Percentiles rank a stretch among this genome's conserved stretches.
Conservation (phyloP, 2,329 filamentous ascomycete genomes). For the Blastomyces emzantsi region DNA sequence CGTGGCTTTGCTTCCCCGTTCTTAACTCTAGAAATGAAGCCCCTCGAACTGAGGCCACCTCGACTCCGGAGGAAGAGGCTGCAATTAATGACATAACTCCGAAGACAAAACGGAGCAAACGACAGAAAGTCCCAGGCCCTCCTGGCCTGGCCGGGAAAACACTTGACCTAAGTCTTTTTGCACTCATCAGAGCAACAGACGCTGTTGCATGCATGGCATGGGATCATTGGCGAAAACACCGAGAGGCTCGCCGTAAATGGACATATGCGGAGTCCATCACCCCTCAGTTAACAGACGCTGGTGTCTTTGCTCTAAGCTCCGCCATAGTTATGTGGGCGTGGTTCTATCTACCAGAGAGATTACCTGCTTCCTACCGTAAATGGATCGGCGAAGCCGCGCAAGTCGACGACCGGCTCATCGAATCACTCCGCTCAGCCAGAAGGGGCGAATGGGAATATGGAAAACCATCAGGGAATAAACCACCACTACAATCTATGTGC, state of each 20-base stretch:
- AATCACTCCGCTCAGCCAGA: conserved; percentile 60
- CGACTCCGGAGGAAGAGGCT: conserved; percentile 9
- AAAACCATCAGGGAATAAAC: conserved; percentile 59
- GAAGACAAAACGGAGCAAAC: conserved; percentile 6
- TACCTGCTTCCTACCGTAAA: conserved; percentile 66
- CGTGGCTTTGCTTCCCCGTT: conserved; percentile 42
- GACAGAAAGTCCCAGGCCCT: conserved; percentile 14
- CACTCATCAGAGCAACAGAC: conserved; percentile 62
- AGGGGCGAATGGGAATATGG: conserved; percentile 61
- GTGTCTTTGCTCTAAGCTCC: conserved; percentile 62
- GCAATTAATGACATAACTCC: conserved; percentile 2
- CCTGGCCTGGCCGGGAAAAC: conserved; percentile 57
- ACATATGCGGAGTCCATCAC: conserved; percentile 34
- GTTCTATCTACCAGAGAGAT: conserved; percentile 63
- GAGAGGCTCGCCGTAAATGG: conserved; percentile 24
- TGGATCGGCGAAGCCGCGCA: conserved; percentile 74
- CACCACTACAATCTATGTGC: conserved; percentile 63
- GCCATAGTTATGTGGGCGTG: conserved; percentile 82
- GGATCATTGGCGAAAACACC: conserved; percentile 39
- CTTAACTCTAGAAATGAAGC: conserved; percentile 35
- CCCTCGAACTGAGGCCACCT: conserved; percentile 6
- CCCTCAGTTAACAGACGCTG: conserved; percentile 50
- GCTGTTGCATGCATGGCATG: conserved; percentile 59
- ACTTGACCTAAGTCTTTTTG: conserved; percentile 74
- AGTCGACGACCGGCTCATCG: conserved; percentile 64